Evolutionary conservation across 495 filamentous ascomycete species (phyloP), one percentile per base, ranked within the genome.

Genomic region (Penicillium nucicola): DNA sequence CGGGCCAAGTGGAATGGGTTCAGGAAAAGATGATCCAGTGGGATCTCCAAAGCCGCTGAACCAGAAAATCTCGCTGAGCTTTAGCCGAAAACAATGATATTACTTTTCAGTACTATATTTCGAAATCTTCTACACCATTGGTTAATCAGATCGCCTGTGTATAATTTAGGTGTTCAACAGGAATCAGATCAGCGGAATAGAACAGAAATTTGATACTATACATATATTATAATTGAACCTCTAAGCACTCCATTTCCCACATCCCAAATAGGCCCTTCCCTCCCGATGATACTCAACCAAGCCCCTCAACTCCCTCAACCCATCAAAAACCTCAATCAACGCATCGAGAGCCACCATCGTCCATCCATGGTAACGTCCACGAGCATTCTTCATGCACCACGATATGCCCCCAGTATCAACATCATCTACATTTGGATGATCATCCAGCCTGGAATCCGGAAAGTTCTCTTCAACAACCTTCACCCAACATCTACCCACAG

Each of bases 391-490:
- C 5, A 11, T n/a, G 2, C 18, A 22, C 37, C 48, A n/a, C 34
- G 38, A 6, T 8, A 45, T 28, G 20, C 41, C 34, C 28, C 25
- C 36, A 11, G 33, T 31, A 25, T 44, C 35, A 2, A 37, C 9
- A 5, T 23, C 15, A 9, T 23, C 13, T 9, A 55, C 8, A 13
- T 47, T 54, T 5, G 51, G 53, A 25, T 39, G 48, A 19, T 62
- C 55, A 9, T 36, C 45, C 14, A 56, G 53, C 14, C 51, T 41
- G 17, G 45, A 39, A 48, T 66, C 64, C 4, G 64, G 67, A 19
- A 62, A 70, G 47, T 67, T 70, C 30, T 70, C 62, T 48, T 70
- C 67, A 19, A 69, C 38, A n/a, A 66, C 45, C 32, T 64, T 67
- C 2, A 69, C 56, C 45, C 56, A 65, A 41, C 60, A 62, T 25